Percentiles rank a stretch among this genome's conserved stretches.
phyloP scores from a whole-genome alignment of 805 yeast species.

The Lachancea meyersii region DNA sequence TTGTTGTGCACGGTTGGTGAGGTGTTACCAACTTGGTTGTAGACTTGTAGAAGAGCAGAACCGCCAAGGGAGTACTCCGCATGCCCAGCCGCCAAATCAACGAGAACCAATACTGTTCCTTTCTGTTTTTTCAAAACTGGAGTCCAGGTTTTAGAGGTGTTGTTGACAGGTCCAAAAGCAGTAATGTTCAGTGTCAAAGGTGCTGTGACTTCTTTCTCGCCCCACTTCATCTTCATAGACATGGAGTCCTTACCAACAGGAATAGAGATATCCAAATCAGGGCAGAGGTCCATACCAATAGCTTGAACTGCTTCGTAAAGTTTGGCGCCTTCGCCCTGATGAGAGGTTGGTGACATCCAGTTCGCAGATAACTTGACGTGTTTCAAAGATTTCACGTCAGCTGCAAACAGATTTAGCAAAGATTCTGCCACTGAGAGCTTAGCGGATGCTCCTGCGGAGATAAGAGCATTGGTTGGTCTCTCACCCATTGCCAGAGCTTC shows the following conservation, averaged over 20 bases:
- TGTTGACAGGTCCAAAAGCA: slow-evolving; percentile 80
- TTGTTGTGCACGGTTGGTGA: slow-evolving; percentile 80
- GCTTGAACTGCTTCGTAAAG: slow-evolving; percentile 97
- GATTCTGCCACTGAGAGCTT: slow-evolving; percentile 95
- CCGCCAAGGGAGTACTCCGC: slow-evolving; percentile 65
- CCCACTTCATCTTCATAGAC: slow-evolving; percentile 99
- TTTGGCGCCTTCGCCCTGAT: slow-evolving; percentile 91
- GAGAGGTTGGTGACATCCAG: slow-evolving; percentile 98
- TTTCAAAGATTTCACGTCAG: slow-evolving; percentile 71
- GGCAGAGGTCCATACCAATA: slow-evolving; percentile 88
- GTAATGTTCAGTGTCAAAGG: slow-evolving; percentile 89
- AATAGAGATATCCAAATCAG: slow-evolving; percentile 81
- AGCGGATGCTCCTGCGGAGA: slow-evolving; percentile 85
- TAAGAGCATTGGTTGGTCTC: slow-evolving; percentile 82
- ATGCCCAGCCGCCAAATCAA: slow-evolving; percentile 63
- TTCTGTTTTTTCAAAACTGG: slow-evolving; percentile 59
- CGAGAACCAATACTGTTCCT: slow-evolving; percentile 63
- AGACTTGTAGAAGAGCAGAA: slow-evolving; percentile 91
- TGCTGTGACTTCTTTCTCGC: slow-evolving; percentile 84
- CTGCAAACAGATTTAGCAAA: slow-evolving; percentile 78
- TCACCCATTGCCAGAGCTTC: slow-evolving; percentile 98
- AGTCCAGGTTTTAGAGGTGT: slow-evolving; percentile 92
- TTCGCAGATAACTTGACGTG: slow-evolving; percentile 87
- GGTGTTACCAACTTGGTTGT: slow-evolving; percentile 73
- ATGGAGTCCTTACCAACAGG: slow-evolving; percentile 99